Evolutionary conservation across 164 flowering plant species (phyloP), one percentile per base, ranked within the genome.

Genomic region (Macadamia tetraphylla): DNA sequence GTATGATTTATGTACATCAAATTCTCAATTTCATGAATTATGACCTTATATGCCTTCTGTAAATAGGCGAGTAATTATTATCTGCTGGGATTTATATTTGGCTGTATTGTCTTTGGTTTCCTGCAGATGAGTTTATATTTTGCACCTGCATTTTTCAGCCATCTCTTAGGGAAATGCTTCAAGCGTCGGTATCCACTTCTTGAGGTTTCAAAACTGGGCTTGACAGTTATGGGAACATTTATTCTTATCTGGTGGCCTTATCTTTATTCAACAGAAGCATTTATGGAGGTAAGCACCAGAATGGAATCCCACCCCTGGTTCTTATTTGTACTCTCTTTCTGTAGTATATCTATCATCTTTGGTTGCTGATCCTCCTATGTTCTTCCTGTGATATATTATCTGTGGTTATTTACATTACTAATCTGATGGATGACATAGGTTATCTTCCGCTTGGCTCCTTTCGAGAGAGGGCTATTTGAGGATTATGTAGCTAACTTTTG

Each of bases 401-500:
- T 31, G 53, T 29, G 64, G 18, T 14, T n/a, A 53, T 53, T 53
- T 53, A 53, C 15, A 2, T 13, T 53, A 17, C 30, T 55, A 62
- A 13, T 42, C 60, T 74, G 60, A 63, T 69, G 42, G 14, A 62
- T 71, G 29, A 18, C 57, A 42, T 85, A 94, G 97, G 97, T 94
- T 75, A 79, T 94, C n/a, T 82, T 82, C 13, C 96, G 97, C 65
- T 81, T 94, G 64, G 96, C 94, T 75, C 97, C 97, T 17, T 92
- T 92, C 77, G 99, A 94, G 69, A 82, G 97, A 74, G 99, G 97
- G 43, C 81, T 94, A 71, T 94, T 86, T 69, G 98, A 94, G 79
- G 99, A 94, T 76, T 92, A 92, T 66, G 98, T 92, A 62, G 99
- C 98, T 56, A 94, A 92, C 76, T 92, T 92, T 75, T 92, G 98